Evolutionary conservation across 495 filamentous ascomycete species (phyloP).

Genomic region (Hypoxylon trugodes): DNA sequence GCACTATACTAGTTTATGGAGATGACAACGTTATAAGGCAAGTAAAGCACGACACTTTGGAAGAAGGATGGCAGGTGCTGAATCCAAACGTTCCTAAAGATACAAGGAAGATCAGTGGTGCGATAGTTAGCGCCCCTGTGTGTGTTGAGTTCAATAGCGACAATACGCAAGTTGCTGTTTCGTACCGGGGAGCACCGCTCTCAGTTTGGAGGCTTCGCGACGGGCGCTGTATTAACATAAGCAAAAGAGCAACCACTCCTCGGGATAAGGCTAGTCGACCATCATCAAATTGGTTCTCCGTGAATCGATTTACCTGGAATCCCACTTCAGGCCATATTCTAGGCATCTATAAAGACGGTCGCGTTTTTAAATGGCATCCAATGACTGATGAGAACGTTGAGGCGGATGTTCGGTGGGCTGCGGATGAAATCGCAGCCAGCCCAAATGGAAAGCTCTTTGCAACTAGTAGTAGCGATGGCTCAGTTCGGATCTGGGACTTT

Average conservation of each 20-base stretch:
- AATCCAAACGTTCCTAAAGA: background rate
- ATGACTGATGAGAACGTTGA: background rate
- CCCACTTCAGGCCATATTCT: background rate
- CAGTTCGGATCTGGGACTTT: background rate
- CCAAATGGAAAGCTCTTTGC: background rate
- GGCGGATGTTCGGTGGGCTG: background rate
- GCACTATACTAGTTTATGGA: background rate
- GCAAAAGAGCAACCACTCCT: background rate
- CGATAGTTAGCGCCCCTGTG: background rate
- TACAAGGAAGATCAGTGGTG: background rate
- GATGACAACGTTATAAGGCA: background rate
- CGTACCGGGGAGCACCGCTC: background rate
- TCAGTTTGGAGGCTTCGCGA: background rate
- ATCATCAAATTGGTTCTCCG: background rate
- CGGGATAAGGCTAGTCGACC: no score
- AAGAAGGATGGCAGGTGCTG: background rate
- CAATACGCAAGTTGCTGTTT: background rate
- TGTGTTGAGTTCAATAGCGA: background rate
- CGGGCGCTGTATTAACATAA: background rate
- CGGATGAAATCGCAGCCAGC: background rate
- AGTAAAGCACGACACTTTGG: background rate
- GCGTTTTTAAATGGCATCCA: background rate
- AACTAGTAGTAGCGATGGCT: background rate
- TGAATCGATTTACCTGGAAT: background rate
- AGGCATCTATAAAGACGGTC: background rate